phyloP scores from a whole-genome alignment of 192 early-diverging fungal genomes.

The Coemansia sp. region DNA sequence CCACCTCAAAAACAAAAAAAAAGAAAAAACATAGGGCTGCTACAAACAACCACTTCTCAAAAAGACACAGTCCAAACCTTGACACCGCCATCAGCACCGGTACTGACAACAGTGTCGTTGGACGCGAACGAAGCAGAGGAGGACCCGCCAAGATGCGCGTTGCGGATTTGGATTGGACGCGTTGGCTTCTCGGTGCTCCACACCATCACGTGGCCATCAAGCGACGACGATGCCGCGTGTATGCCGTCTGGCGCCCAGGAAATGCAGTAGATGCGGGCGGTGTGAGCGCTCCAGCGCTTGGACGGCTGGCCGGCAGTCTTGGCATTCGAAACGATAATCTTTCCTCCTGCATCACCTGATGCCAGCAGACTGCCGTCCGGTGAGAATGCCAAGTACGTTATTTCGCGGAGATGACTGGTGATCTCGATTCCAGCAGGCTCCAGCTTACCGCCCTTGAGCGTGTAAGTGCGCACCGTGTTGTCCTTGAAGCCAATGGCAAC shows the following conservation, averaged over 20 bases:
- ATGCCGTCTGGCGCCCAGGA: slow-evolving; percentile 76
- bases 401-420: slow-evolving; percentile 59
- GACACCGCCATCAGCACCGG: slow-evolving; percentile 82
- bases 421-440: slow-evolving; percentile 23
- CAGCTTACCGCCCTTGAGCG: slow-evolving; percentile 33
- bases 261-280: slow-evolving; percentile 78
- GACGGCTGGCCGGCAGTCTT: slow-evolving; percentile 54
- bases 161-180: slow-evolving; percentile 73
- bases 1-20: too few species aligned
- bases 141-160: slow-evolving; percentile 82
- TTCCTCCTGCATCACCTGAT: slow-evolving; percentile 77
- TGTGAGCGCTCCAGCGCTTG: slow-evolving; percentile 89
- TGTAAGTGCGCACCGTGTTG: slow-evolving; percentile 67
- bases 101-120: slow-evolving; percentile 66
- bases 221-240: slow-evolving; percentile 75
- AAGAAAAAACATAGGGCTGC: too few species aligned
- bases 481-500: slow-evolving; percentile 60
- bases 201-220: slow-evolving; percentile 90
- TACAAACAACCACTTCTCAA: neutral
- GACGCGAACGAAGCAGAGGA: slow-evolving; percentile 73
- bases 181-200: slow-evolving; percentile 83
- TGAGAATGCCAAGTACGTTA: slow-evolving; percentile 80
- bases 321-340: slow-evolving; percentile 74
- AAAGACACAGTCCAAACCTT: slow-evolving; percentile 63
- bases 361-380: slow-evolving; percentile 77